Conservation (phyloP, 2,329 filamentous ascomycete genomes). For the Aspergillus spinulosporus region DNA sequence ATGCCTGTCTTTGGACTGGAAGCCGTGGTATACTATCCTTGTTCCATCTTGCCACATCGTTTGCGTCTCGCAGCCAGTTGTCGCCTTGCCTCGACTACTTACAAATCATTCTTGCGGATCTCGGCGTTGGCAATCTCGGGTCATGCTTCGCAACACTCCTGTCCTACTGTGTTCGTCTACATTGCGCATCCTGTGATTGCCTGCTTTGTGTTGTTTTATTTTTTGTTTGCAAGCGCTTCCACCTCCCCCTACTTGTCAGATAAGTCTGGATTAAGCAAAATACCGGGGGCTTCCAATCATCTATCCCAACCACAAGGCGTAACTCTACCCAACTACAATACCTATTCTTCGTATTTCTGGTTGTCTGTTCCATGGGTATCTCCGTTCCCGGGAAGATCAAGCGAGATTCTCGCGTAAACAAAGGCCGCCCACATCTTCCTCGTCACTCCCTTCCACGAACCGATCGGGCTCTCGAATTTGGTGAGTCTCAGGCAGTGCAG, state of each 20-base stretch:
- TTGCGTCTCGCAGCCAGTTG: conserved; percentile 2
- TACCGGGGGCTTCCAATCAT: not conserved
- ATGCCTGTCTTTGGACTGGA: conserved; percentile 9
- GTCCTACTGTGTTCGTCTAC: conserved; percentile 5
- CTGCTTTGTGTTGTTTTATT: not conserved
- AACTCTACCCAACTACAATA: not conserved
- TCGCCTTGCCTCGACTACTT: conserved; percentile 11
- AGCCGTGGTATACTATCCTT: conserved; percentile 16
- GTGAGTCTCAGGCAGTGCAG: too few species aligned
- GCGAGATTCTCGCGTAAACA: not conserved
- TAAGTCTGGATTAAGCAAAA: not conserved
- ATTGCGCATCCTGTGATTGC: not conserved
- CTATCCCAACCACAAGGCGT: not conserved
- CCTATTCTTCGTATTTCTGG: not conserved
- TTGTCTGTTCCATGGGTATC: not conserved
- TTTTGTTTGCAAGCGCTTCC: not conserved
- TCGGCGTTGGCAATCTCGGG: conserved; percentile 27
- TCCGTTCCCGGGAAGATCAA: not conserved
- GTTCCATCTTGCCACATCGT: conserved; percentile 6
- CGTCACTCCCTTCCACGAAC: not conserved
- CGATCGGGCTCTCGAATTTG: not conserved
- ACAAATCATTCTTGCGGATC: conserved; percentile 23
- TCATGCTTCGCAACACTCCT: conserved; percentile 12
- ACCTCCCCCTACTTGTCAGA: not conserved
- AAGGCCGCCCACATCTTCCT: not conserved